Percentiles rank a stretch among this genome's conserved stretches.
Conservation (phyloP, 768 basidiomycete genomes). For the Xerocomus spinulosus region DNA sequence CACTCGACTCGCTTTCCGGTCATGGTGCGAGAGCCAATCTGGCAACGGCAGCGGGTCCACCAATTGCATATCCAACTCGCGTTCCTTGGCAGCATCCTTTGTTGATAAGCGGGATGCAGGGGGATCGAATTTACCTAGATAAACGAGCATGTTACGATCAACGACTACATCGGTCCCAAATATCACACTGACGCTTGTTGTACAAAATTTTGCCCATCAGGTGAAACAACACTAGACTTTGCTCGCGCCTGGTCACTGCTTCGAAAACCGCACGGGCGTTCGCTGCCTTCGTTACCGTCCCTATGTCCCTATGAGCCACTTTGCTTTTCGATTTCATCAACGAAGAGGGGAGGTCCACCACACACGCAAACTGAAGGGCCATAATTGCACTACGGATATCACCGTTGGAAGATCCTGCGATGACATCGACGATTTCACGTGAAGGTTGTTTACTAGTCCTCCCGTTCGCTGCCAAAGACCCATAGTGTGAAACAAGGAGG, state of each 20-base stretch:
- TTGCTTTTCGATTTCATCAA: slow-evolving; percentile 19
- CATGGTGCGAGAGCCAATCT: slow-evolving; percentile 51
- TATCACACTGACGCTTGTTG: slow-evolving; percentile 68
- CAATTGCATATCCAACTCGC: slow-evolving; percentile 50
- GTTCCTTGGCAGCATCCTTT: slow-evolving; percentile 61
- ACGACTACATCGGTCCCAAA: not conserved
- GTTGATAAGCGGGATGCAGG: slow-evolving; percentile 49
- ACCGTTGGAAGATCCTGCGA: slow-evolving; percentile 79
- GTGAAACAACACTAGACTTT: slow-evolving; percentile 86
- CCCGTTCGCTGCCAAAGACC: slow-evolving; percentile 19
- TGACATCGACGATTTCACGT: slow-evolving; percentile 65
- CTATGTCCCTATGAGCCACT: slow-evolving; percentile 31
- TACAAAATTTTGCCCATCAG: slow-evolving; percentile 90
- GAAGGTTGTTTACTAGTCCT: slow-evolving; percentile 38
- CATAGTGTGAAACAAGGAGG: slow-evolving; percentile 48
- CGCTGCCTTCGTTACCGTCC: slow-evolving; percentile 10
- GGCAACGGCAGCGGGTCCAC: slow-evolving; percentile 57
- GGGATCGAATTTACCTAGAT: slow-evolving; percentile 70
- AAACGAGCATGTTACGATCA: slow-evolving; percentile 2
- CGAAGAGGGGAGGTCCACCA: slow-evolving; percentile 31
- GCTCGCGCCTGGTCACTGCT: slow-evolving; percentile 76
- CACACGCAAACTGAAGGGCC: slow-evolving; percentile 83
- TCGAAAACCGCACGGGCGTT: slow-evolving; percentile 48
- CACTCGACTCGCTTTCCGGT: slow-evolving; percentile 66
- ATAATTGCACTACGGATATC: slow-evolving; percentile 94